Evolutionary conservation across 2,329 filamentous ascomycete genomes (phyloP).

Genomic region (Aspergillus sp.): DNA sequence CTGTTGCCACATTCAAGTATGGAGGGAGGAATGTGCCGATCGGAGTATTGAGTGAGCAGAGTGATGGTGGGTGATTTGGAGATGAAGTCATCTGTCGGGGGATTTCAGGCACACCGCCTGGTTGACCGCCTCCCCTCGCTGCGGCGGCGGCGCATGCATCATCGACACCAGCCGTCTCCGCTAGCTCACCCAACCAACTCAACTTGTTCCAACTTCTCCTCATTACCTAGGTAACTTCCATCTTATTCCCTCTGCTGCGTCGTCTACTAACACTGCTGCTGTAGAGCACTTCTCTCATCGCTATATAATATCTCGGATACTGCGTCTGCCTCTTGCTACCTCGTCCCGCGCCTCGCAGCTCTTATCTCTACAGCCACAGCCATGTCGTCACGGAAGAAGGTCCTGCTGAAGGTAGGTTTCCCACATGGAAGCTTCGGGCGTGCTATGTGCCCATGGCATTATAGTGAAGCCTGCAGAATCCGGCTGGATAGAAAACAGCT

Average conservation of each 20-base stretch:
- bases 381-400: constrained; percentile 86
- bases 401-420: constrained; percentile 73
- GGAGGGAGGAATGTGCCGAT: not conserved
- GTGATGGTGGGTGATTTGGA: not conserved
- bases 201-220: not conserved
- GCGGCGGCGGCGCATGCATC: constrained; percentile 31
- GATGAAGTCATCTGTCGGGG: not conserved
- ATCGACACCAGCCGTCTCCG: constrained; percentile 24
- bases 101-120: constrained; percentile 1
- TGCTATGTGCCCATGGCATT: too few relatives aligned
- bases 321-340: not conserved
- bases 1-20: not conserved
- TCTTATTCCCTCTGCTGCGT: not conserved
- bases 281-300: not conserved
- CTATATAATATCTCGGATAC: not conserved
- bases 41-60: not conserved
- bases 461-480: too few relatives aligned
- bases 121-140: constrained; percentile 19
- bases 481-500: too few relatives aligned
- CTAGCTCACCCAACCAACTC: constrained; percentile 2
- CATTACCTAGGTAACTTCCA: not conserved
- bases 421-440: not conserved
- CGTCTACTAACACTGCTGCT: not conserved
- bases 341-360: not conserved
- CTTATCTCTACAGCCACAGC: constrained; percentile 11